These are phyloP conservation scores for Lasiodiplodia theobromae DNA, from an alignment of 2,329 filamentous ascomycete genomes.

Conservation along the genomic window DNA sequence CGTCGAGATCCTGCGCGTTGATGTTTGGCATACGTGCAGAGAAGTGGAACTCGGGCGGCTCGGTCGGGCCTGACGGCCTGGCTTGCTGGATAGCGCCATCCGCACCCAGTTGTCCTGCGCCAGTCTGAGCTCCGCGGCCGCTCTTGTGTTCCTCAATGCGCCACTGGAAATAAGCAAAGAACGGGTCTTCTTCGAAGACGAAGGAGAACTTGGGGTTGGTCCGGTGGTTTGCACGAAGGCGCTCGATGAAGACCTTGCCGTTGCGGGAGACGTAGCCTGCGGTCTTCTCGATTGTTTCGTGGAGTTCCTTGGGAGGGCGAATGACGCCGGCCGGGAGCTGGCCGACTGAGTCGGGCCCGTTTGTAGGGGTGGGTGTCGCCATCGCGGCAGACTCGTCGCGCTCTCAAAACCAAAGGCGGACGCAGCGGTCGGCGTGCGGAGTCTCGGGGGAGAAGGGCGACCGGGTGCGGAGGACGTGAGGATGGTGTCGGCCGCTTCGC, in stretches of 20 bases:
- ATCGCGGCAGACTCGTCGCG: not conserved
- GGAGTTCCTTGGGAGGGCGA: slow-evolving; percentile 85
- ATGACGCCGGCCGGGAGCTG: slow-evolving; percentile 79
- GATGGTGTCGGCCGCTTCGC: not conserved
- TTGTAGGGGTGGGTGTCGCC: slow-evolving; percentile 3
- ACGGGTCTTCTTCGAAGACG: slow-evolving; percentile 78
- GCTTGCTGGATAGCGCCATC: slow-evolving; percentile 60
- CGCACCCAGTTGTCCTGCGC: slow-evolving; percentile 76
- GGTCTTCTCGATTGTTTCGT: slow-evolving; percentile 88
- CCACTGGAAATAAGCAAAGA: slow-evolving; percentile 90
- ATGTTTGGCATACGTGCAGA: slow-evolving; percentile 97
- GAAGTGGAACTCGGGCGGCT: slow-evolving; percentile 88
- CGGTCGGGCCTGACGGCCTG: slow-evolving; percentile 81
- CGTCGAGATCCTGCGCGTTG: slow-evolving; percentile 86
- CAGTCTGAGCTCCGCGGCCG: slow-evolving; percentile 80
- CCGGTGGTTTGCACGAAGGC: slow-evolving; percentile 83
- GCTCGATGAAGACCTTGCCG: slow-evolving; percentile 75
- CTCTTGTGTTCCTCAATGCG: slow-evolving; percentile 83
- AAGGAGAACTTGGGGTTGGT: slow-evolving; percentile 93
- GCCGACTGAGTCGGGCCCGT: slow-evolving; percentile 58
- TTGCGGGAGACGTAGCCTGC: slow-evolving; percentile 85
- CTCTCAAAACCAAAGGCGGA: not conserved
- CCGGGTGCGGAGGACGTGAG: not conserved
- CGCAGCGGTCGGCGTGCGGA: not conserved
- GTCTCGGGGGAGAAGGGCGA: not conserved